Percentiles rank a stretch among this genome's conserved stretches.
Conservation (phyloP, 805 yeast genomes). For the Wickerhamiella slavikovae region DNA sequence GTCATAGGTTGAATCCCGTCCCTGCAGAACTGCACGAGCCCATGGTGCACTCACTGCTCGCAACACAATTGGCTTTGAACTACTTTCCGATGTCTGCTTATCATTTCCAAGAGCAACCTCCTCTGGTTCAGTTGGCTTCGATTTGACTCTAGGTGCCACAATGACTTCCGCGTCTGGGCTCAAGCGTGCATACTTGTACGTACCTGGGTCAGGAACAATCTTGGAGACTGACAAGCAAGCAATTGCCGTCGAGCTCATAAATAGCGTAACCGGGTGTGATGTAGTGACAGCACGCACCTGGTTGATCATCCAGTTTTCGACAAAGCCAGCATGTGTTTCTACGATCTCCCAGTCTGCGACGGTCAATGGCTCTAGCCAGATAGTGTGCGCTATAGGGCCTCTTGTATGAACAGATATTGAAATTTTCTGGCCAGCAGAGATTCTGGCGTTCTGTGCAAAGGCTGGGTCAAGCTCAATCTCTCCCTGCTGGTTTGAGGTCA, state of each 20-base stretch:
- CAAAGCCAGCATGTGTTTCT: constrained; percentile 55
- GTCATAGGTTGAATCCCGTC: too few species aligned
- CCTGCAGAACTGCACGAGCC: too few species aligned
- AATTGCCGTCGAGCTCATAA: constrained; percentile 37
- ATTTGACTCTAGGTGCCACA: constrained; percentile 45
- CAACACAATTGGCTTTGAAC: too few species aligned
- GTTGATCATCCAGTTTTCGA: constrained; percentile 53
- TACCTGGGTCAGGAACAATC: constrained; percentile 23
- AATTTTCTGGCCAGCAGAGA: constrained; percentile 25
- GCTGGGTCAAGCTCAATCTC: constrained; percentile 45
- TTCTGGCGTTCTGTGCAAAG: constrained; percentile 32
- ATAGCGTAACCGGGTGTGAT: constrained; percentile 42
- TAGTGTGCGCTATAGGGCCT: constrained; percentile 32
- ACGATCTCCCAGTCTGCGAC: constrained; percentile 80
- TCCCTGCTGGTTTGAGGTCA: constrained; percentile 18
- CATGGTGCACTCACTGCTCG: too few species aligned
- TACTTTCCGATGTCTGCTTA: too few species aligned
- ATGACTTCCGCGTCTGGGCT: constrained; percentile 48
- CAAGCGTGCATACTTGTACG: constrained; percentile 26
- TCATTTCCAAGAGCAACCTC: too few species aligned
- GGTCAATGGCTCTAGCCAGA: constrained; percentile 59
- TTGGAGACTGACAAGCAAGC: constrained; percentile 37
- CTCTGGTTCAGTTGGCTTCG: too few species aligned
- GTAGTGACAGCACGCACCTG: constrained; percentile 60
- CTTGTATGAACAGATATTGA: constrained; percentile 28